phyloP scores from a whole-genome alignment of 495 filamentous ascomycete genomes.

The Aspergillus olivimuriae region DNA sequence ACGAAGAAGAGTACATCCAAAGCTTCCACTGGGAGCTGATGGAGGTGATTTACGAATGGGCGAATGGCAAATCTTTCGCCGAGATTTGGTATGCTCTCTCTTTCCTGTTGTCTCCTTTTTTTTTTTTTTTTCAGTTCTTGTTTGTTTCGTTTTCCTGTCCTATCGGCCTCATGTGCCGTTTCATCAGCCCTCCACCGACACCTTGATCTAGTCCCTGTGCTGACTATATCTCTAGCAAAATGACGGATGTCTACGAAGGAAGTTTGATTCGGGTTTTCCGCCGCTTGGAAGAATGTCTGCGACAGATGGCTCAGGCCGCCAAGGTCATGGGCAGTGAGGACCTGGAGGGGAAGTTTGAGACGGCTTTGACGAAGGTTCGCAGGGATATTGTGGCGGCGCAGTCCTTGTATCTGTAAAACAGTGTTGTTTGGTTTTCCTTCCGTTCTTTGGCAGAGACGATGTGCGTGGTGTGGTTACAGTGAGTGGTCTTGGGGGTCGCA shows the following conservation, averaged over 20 bases:
- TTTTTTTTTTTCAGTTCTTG: no score
- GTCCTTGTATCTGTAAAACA: slow-evolving; percentile 70
- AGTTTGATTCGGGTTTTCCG: slow-evolving; percentile 94
- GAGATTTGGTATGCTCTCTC: slow-evolving; percentile 73
- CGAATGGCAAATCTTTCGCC: slow-evolving; percentile 86
- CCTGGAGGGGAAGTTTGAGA: slow-evolving; percentile 81
- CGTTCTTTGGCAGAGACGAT: neutral
- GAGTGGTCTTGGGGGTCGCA: slow-evolving; percentile 15
- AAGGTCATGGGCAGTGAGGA: slow-evolving; percentile 98
- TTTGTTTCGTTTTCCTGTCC: no score
- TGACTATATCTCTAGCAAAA: slow-evolving; percentile 57
- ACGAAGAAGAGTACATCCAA: slow-evolving; percentile 86
- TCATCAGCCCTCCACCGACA: no score
- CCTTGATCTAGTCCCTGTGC: no score
- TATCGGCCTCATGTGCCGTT: no score
- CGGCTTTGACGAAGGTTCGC: slow-evolving; percentile 73
- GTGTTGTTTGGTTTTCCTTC: slow-evolving; percentile 4
- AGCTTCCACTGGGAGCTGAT: slow-evolving; percentile 89
- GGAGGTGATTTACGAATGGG: slow-evolving; percentile 93
- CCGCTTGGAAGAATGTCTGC: slow-evolving; percentile 87
- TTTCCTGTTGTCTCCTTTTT: neutral
- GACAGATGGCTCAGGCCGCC: slow-evolving; percentile 93
- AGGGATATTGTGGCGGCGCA: slow-evolving; percentile 92
- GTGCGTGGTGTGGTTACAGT: slow-evolving; percentile 2
- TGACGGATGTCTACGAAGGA: slow-evolving; percentile 97